A percentile compares a stretch with the other conserved stretches of the same genome.
Evolutionary conservation across 2,329 filamentous ascomycete species (phyloP).

Genomic region (Scopulariopsis brevicaulis): DNA sequence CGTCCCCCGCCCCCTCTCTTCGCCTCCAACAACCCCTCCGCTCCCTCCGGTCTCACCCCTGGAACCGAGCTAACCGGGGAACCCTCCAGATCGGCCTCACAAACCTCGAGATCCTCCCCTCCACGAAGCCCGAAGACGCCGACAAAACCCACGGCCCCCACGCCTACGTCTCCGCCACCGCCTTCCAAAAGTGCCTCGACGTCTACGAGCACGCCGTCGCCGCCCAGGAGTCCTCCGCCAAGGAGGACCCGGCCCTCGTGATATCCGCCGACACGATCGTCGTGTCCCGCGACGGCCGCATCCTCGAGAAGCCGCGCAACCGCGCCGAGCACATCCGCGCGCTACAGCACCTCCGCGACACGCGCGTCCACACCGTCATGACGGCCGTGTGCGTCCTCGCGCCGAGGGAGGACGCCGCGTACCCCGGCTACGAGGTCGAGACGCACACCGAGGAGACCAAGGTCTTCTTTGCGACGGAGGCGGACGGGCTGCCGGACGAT

Average conservation of each 20-base stretch:
- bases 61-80: background rate
- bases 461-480: constrained; percentile 69
- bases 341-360: constrained; percentile 72
- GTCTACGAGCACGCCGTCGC: constrained; percentile 43
- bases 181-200: constrained; percentile 68
- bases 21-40: too few relatives aligned
- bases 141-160: constrained; percentile 69
- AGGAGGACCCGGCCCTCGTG: constrained; percentile 67
- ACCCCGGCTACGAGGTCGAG: constrained; percentile 78
- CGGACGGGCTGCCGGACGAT: constrained; percentile 56
- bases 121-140: constrained; percentile 73
- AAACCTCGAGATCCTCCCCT: constrained; percentile 76
- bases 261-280: constrained; percentile 89
- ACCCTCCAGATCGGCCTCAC: constrained; percentile 57
- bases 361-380: constrained; percentile 66
- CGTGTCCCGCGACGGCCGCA: constrained; percentile 59
- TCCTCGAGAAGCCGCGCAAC: constrained; percentile 82
- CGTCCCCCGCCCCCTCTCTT: background rate
- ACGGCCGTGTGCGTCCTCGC: constrained; percentile 79
- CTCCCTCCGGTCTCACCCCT: background rate
- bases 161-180: constrained; percentile 86
- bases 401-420: constrained; percentile 65
- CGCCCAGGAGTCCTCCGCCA: constrained; percentile 14
- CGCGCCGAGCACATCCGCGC: constrained; percentile 75
- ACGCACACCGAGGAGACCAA: constrained; percentile 79